These are phyloP conservation scores for Stachybotrys elegans DNA, from an alignment of 2,329 filamentous ascomycete genomes.

Conservation along the genomic window DNA sequence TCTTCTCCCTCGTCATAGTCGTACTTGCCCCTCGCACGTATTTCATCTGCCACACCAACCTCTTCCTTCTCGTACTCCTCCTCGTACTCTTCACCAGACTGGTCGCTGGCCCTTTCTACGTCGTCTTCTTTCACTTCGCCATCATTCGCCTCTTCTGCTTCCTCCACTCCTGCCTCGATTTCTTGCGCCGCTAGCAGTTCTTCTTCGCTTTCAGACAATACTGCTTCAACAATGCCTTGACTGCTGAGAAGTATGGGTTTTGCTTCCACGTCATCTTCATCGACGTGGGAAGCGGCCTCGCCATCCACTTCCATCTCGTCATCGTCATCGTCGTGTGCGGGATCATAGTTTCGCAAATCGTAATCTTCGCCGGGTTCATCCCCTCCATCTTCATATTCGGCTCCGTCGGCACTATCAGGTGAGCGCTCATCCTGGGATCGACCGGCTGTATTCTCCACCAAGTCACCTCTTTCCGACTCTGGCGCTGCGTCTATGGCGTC, in stretches of 20 bases:
- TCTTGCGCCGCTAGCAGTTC: too few species aligned
- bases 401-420: slow-evolving; percentile 10
- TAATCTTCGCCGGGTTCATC: slow-evolving; percentile 27
- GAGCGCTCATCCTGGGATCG: too few species aligned
- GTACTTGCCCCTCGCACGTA: too few species aligned
- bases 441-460: too few species aligned
- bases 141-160: slow-evolving; percentile 8
- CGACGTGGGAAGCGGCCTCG: too few species aligned
- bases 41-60: slow-evolving; percentile 3
- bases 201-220: too few species aligned
- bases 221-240: too few species aligned
- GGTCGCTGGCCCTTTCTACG: slow-evolving; percentile 10
- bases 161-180: slow-evolving; percentile 13
- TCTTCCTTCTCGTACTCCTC: slow-evolving; percentile 8
- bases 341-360: slow-evolving; percentile 26
- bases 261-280: slow-evolving; percentile 18
- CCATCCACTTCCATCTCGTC: slow-evolving; percentile 22
- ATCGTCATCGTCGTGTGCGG: slow-evolving; percentile 26
- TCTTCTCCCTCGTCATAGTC: slow-evolving; percentile 10
- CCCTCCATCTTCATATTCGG: slow-evolving; percentile 18
- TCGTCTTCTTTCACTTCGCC: not conserved
- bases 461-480: too few species aligned
- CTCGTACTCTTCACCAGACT: slow-evolving; percentile 9
- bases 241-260: too few species aligned
- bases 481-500: too few species aligned